phyloP scores from a whole-genome alignment of 2,329 filamentous ascomycete species.

The Pseudocercospora eumusae region DNA sequence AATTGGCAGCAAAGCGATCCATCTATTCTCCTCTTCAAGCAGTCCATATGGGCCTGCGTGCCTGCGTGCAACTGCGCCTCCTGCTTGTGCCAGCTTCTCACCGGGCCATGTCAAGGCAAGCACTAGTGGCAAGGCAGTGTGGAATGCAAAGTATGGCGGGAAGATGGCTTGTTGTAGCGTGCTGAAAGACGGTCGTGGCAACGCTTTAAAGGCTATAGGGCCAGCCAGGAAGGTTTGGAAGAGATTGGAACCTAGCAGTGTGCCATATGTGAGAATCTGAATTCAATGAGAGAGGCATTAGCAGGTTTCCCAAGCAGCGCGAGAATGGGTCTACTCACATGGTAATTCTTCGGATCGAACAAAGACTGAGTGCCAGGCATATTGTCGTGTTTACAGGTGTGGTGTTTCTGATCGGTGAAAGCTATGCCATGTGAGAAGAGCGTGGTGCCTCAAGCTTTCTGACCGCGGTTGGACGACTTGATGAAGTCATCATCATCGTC shows the following conservation, averaged over 20 bases:
- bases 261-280: slow-evolving; percentile 68
- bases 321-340: slow-evolving; percentile 40
- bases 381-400: slow-evolving; percentile 8
- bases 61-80: slow-evolving; percentile 27
- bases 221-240: slow-evolving; percentile 82
- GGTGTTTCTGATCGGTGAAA: not conserved
- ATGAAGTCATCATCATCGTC: too few species aligned
- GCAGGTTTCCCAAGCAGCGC: not conserved
- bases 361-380: slow-evolving; percentile 54
- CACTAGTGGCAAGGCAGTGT: slow-evolving; percentile 71
- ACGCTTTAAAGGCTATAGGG: slow-evolving; percentile 72
- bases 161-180: slow-evolving; percentile 79
- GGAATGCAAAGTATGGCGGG: slow-evolving; percentile 84
- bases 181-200: slow-evolving; percentile 79
- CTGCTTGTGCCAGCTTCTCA: slow-evolving; percentile 41
- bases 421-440: not conserved
- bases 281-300: not conserved
- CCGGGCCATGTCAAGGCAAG: slow-evolving; percentile 80
- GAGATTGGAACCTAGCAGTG: slow-evolving; percentile 79
- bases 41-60: slow-evolving; percentile 43
- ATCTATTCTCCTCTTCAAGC: slow-evolving; percentile 61
- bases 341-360: slow-evolving; percentile 71
- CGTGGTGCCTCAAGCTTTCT: too few species aligned
- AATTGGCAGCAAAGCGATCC: slow-evolving; percentile 68
- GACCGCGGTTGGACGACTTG: too few species aligned